A percentile compares a stretch with the other conserved stretches of the same genome.
These are phyloP conservation scores for Chaetomiaceae sp. DNA, from an alignment of 2,329 filamentous ascomycete genomes.

Conservation along the genomic window DNA sequence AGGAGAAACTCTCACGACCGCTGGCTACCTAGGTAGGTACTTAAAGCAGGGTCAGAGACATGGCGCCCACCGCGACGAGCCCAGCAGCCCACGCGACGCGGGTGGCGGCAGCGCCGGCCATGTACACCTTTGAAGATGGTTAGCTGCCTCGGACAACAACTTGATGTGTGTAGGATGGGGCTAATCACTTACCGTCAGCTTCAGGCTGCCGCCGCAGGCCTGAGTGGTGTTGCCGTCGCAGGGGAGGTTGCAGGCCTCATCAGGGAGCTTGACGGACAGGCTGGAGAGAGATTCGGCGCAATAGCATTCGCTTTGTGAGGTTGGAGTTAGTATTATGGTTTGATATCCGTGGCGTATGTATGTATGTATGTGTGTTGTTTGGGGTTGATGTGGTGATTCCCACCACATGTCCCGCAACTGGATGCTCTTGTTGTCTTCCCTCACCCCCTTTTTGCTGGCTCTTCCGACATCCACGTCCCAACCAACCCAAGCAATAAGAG, in stretches of 20 bases:
- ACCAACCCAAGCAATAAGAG: neutral
- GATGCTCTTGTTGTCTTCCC: no score
- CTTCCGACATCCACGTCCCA: no score
- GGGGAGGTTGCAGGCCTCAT: conserved; percentile 44
- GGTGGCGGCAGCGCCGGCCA: conserved; percentile 5
- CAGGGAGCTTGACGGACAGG: conserved; percentile 42
- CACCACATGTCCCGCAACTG: no score
- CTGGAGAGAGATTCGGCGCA: conserved; percentile 48
- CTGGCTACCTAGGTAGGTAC: no score
- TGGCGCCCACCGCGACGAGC: conserved; percentile 4
- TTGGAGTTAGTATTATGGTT: no score
- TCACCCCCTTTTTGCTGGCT: no score
- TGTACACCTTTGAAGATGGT: conserved; percentile 12
- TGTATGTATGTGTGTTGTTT: no score
- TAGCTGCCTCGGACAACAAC: neutral
- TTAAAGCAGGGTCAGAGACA: conserved; percentile 2
- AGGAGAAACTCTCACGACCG: no score
- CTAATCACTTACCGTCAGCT: conserved; percentile 37
- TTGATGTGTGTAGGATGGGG: neutral
- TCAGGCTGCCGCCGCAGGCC: conserved; percentile 51
- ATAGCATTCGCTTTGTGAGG: conserved; percentile 50
- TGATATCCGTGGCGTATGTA: no score
- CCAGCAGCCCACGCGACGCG: conserved; percentile 4
- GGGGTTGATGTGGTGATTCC: no score
- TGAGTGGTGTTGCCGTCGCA: conserved; percentile 50